A percentile compares a stretch with the other conserved stretches of the same genome.
Evolutionary conservation across 352 stramenopile species (phyloP).

Genomic region (Phytophthora cryptogea): DNA sequence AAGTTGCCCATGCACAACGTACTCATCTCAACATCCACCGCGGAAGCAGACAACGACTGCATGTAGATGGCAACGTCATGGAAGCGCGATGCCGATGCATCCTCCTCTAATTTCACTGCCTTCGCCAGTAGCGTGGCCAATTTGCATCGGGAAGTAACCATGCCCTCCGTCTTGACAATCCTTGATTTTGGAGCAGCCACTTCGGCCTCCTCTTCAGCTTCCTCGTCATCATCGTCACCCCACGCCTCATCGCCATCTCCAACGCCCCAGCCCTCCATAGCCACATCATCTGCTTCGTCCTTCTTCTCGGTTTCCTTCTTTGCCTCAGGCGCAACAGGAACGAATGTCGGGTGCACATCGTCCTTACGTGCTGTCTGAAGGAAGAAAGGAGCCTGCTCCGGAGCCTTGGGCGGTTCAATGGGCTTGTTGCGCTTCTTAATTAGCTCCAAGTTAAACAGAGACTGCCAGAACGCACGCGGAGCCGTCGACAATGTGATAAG

Average conservation of each 20-base stretch:
- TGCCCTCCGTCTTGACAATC: constrained; percentile 71
- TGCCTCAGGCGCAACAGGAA: constrained; percentile 44
- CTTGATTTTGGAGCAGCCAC: constrained; percentile 46
- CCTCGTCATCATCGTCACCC: constrained; percentile 54
- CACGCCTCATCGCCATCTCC: constrained; percentile 65
- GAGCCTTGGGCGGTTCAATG: constrained; percentile 93
- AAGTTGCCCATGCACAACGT: constrained; percentile 87
- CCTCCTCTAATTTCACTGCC: constrained; percentile 31
- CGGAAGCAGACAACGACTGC: constrained; percentile 74
- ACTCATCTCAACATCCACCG: constrained; percentile 82
- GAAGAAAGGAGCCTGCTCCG: constrained; percentile 95
- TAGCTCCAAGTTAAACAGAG: constrained; percentile 92
- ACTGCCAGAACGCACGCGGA: constrained; percentile 89
- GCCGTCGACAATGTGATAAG: constrained; percentile 80
- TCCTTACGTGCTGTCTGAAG: constrained; percentile 90
- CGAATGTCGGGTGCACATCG: constrained; percentile 79
- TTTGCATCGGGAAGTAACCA: constrained; percentile 78
- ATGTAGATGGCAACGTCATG: constrained; percentile 60
- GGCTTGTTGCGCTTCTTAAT: constrained; percentile 97
- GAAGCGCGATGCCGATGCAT: constrained; percentile 38
- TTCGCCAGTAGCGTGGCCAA: constrained; percentile 59
- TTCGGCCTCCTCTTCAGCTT: constrained; percentile 28
- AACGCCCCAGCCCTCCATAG: constrained; percentile 73
- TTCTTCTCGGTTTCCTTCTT: constrained; percentile 31
- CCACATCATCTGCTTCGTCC: constrained; percentile 34